A percentile compares a stretch with the other conserved stretches of the same genome.
These are phyloP conservation scores for Paracoccidioides lutzii DNA, from an alignment of 2,329 filamentous ascomycete species.

Conservation along the genomic window DNA sequence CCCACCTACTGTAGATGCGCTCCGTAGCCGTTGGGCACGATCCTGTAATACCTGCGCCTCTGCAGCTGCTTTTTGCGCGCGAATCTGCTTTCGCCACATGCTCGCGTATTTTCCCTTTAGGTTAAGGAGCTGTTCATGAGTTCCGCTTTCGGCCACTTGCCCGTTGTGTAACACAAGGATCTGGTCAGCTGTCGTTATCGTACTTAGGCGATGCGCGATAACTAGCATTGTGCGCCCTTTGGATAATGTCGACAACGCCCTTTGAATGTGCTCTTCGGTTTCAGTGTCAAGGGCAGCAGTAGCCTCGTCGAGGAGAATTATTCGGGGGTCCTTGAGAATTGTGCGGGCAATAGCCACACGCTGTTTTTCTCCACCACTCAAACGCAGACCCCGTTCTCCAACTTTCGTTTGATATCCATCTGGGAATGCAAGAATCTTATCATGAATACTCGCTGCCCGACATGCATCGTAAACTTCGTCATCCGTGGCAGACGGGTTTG, in stretches of 20 bases:
- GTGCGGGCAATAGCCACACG: slow-evolving; percentile 86
- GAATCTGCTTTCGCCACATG: slow-evolving; percentile 84
- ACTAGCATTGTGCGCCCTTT: slow-evolving; percentile 84
- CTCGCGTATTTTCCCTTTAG: slow-evolving; percentile 61
- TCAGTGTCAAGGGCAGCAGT: slow-evolving; percentile 79
- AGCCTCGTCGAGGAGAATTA: slow-evolving; percentile 87
- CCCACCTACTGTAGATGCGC: slow-evolving; percentile 24
- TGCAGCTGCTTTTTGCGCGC: slow-evolving; percentile 57
- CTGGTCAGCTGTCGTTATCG: slow-evolving; percentile 74
- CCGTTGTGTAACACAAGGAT: slow-evolving; percentile 69
- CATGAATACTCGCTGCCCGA: slow-evolving; percentile 77
- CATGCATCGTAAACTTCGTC: slow-evolving; percentile 74
- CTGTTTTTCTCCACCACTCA: slow-evolving; percentile 88
- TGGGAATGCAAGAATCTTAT: slow-evolving; percentile 79
- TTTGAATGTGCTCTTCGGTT: slow-evolving; percentile 86
- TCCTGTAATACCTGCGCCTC: slow-evolving; percentile 40
- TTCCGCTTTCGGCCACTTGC: slow-evolving; percentile 64
- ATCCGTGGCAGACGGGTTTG: slow-evolving; percentile 65
- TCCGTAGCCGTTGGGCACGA: slow-evolving; percentile 31
- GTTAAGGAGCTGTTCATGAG: slow-evolving; percentile 61
- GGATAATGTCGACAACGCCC: slow-evolving; percentile 67
- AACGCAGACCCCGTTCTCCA: slow-evolving; percentile 71
- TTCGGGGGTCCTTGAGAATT: slow-evolving; percentile 79
- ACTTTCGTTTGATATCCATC: slow-evolving; percentile 83
- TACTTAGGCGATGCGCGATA: slow-evolving; percentile 81